These are phyloP conservation scores for Citrus inodora DNA, from an alignment of 345 rosid species.

Conservation along the genomic window DNA sequence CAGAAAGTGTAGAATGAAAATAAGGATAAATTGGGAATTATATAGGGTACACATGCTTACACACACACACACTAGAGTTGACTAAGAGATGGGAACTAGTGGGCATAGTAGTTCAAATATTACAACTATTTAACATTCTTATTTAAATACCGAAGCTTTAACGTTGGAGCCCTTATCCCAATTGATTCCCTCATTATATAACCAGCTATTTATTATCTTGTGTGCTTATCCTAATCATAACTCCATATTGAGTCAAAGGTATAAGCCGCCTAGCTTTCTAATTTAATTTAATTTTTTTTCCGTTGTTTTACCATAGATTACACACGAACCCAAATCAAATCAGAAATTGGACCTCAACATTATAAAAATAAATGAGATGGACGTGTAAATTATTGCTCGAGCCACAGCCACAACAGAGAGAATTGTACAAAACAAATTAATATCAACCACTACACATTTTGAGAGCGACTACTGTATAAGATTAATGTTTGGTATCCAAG, in stretches of 20 bases:
- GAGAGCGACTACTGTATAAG: not conserved
- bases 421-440: not conserved
- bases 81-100: too few relatives aligned
- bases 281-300: not conserved
- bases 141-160: too few relatives aligned
- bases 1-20: too few relatives aligned
- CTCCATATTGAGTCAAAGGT: not conserved
- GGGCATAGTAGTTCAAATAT: too few relatives aligned
- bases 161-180: not conserved
- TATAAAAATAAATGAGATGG: not conserved
- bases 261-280: not conserved
- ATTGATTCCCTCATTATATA: not conserved
- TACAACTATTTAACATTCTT: too few relatives aligned
- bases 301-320: too few relatives aligned
- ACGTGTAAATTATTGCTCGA: not conserved
- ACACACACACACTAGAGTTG: too few relatives aligned
- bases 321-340: too few relatives aligned
- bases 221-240: not conserved
- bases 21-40: too few relatives aligned
- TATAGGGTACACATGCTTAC: too few relatives aligned
- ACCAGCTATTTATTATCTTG: not conserved
- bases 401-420: not conserved
- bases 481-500: constrained; percentile 3
- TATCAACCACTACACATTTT: constrained; percentile 2
- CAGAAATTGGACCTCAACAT: too few relatives aligned